A percentile compares a stretch with the other conserved stretches of the same genome.
These are phyloP conservation scores for Morella rubra DNA, from an alignment of 306 rosid species.

Conservation along the genomic window DNA sequence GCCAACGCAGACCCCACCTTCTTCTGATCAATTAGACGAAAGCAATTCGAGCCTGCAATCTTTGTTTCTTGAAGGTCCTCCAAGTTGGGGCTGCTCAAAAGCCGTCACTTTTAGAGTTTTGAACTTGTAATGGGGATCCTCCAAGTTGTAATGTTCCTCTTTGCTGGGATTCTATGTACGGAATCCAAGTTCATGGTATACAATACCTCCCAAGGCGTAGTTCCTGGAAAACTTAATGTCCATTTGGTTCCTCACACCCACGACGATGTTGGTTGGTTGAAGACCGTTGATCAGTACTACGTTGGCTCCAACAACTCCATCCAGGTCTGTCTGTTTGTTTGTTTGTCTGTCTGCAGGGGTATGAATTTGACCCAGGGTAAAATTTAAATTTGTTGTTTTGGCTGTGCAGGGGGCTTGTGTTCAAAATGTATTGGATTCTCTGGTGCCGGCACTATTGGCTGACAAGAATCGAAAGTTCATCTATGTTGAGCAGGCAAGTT, in stretches of 20 bases:
- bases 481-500: conserved; percentile 71
- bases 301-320: conserved; percentile 78
- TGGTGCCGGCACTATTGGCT: conserved; percentile 6
- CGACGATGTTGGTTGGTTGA: conserved; percentile 94
- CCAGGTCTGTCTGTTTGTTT: conserved; percentile 45
- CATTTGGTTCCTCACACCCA: conserved; percentile 83
- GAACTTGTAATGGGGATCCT: conserved; percentile 11
- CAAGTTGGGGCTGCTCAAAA: too few relatives aligned
- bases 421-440: conserved; percentile 28
- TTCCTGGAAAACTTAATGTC: conserved; percentile 73
- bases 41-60: too few relatives aligned
- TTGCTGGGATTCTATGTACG: neutral
- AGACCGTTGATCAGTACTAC: conserved; percentile 83
- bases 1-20: too few relatives aligned
- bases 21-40: too few relatives aligned
- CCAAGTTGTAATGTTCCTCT: neutral
- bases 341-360: neutral
- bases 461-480: conserved; percentile 81
- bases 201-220: conserved; percentile 41
- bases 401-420: conserved; percentile 68
- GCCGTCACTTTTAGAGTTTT: neutral
- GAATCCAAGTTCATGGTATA: conserved; percentile 43
- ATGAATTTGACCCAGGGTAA: neutral
- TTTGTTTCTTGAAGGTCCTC: too few relatives aligned
- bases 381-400: neutral